phyloP scores from a whole-genome alignment of 139 green algal species.

The Marvania coccoides region DNA sequence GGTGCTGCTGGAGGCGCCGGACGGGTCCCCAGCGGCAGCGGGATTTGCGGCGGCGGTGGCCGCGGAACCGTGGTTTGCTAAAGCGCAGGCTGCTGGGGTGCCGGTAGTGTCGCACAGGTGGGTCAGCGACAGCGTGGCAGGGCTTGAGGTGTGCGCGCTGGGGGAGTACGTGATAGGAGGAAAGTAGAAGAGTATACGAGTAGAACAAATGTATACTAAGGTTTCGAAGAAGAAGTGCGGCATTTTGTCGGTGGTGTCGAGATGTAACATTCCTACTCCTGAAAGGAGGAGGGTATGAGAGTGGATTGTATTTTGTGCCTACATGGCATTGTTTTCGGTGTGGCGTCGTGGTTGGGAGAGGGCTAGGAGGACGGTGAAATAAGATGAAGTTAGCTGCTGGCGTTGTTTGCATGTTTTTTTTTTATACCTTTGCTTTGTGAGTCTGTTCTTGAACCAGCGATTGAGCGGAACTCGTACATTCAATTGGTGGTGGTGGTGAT shows the following conservation, averaged over 20 bases:
- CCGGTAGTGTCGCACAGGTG: constrained; percentile 17
- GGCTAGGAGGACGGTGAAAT: too few relatives aligned
- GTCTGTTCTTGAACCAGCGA: too few relatives aligned
- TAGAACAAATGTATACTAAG: not conserved
- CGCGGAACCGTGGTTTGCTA: constrained; percentile 13
- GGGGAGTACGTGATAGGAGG: not conserved
- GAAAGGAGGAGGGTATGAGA: not conserved
- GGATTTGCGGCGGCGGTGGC: not conserved
- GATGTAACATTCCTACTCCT: not conserved
- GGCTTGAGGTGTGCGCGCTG: not conserved
- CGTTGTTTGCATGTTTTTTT: too few relatives aligned
- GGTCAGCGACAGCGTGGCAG: constrained; percentile 8
- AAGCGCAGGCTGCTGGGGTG: constrained; percentile 10
- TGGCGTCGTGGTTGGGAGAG: too few relatives aligned
- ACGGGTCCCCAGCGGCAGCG: not conserved
- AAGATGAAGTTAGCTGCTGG: too few relatives aligned
- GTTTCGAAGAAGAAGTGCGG: too few relatives aligned
- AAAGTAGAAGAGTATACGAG: not conserved
- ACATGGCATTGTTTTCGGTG: too few relatives aligned
- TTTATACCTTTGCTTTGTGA: too few relatives aligned
- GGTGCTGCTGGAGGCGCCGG: constrained; percentile 2
- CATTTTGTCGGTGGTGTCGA: too few relatives aligned
- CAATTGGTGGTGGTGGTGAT: too few relatives aligned
- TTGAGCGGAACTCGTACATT: too few relatives aligned
- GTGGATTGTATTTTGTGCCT: not conserved